Percentiles rank a stretch among this genome's conserved stretches.
Evolutionary conservation across 257 asterid genomes (phyloP).

Genomic region (Verbascum thapsus): DNA sequence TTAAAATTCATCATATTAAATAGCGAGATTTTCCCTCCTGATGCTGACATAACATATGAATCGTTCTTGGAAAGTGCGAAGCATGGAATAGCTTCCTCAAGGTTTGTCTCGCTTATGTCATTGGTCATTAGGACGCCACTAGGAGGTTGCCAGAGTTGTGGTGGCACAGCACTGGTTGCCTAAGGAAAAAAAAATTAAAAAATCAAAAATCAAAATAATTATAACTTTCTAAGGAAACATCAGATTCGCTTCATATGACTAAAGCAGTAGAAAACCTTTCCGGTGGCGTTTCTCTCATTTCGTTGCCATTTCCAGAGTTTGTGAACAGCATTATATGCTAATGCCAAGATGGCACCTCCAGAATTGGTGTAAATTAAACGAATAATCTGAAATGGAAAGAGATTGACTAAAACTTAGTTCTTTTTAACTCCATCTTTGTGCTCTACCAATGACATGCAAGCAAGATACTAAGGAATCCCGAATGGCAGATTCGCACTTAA

Average conservation of each 20-base stretch:
- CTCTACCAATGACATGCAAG: no score
- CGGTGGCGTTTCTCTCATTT: slow-evolving; percentile 45
- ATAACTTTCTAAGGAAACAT: no score
- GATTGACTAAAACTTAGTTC: background rate
- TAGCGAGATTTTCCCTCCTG: slow-evolving; percentile 72
- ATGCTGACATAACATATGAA: slow-evolving; percentile 66
- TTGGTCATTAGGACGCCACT: slow-evolving; percentile 68
- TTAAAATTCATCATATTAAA: slow-evolving; percentile 64
- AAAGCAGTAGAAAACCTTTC: slow-evolving; percentile 48
- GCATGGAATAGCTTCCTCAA: slow-evolving; percentile 70
- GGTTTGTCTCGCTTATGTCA: slow-evolving; percentile 56
- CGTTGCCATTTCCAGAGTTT: slow-evolving; percentile 77
- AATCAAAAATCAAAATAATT: slow-evolving; percentile 5
- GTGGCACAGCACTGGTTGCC: slow-evolving; percentile 57
- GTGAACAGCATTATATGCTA: slow-evolving; percentile 65
- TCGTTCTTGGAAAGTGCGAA: slow-evolving; percentile 71
- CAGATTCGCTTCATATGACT: background rate
- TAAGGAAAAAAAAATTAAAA: slow-evolving; percentile 24
- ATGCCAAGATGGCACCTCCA: slow-evolving; percentile 62
- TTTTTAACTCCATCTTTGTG: no score
- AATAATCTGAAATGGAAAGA: slow-evolving; percentile 48
- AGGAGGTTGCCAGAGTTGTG: slow-evolving; percentile 72
- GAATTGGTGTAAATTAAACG: slow-evolving; percentile 63
- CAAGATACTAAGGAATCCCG: background rate
- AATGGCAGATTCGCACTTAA: background rate